Conservation (phyloP, 148 eudicot species). For the Gaultheria prostrata region DNA sequence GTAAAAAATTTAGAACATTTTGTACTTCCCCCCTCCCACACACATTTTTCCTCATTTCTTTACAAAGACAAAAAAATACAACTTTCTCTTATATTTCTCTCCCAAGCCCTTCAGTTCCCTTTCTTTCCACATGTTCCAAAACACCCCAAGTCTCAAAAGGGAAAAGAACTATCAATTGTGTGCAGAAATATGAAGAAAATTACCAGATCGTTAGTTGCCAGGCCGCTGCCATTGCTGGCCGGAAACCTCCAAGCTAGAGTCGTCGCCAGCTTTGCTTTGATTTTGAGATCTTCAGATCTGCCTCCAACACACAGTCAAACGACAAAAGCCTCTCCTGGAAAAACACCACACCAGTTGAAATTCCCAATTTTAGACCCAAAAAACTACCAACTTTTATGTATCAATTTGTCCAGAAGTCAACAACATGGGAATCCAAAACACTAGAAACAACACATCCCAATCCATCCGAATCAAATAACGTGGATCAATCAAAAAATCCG, state of each 20-base stretch:
- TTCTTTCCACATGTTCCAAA: neutral
- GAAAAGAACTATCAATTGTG: neutral
- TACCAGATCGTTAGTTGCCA: slow-evolving; percentile 69
- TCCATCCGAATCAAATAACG: neutral
- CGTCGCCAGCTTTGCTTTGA: slow-evolving; percentile 63
- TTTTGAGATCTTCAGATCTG: slow-evolving; percentile 26
- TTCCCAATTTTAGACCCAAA: neutral
- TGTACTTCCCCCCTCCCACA: neutral
- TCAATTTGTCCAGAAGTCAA: neutral
- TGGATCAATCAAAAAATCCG: neutral
- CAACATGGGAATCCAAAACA: neutral
- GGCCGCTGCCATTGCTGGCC: slow-evolving; percentile 64
- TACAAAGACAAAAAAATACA: neutral
- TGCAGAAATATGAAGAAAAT: neutral
- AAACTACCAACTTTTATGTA: no score
- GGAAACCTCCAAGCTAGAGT: slow-evolving; percentile 65
- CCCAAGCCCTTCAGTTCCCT: neutral
- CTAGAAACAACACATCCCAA: neutral
- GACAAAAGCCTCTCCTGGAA: slow-evolving; percentile 26
- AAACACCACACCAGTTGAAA: slow-evolving; percentile 2
- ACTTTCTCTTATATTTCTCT: neutral
- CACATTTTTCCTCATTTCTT: neutral
- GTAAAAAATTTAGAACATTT: no score
- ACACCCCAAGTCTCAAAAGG: neutral
- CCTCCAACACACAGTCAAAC: slow-evolving; percentile 28